Evolutionary conservation across 805 yeast species (phyloP).

Genomic region (Lipomyces yamadae): DNA sequence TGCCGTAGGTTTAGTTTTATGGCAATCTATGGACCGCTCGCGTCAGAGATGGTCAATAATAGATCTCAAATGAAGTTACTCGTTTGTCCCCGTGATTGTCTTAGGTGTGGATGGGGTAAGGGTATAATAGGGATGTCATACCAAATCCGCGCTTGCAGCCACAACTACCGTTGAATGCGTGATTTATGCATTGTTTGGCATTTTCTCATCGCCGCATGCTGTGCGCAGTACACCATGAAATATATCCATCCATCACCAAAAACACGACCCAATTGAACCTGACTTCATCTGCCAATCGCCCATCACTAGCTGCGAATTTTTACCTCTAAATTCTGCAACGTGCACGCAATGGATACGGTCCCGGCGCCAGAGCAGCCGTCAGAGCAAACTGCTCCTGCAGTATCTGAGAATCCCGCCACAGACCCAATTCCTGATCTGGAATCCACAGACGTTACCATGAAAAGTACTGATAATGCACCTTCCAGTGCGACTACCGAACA

Average conservation of each 20-base stretch:
- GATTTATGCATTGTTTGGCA: neutral
- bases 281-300: neutral
- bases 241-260: neutral
- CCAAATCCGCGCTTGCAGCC: neutral
- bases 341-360: neutral
- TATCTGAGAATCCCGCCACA: conserved; percentile 10
- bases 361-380: conserved; percentile 10
- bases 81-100: too few relatives aligned
- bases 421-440: conserved; percentile 12
- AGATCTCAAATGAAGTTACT: too few relatives aligned
- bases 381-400: conserved; percentile 13
- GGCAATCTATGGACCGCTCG: too few relatives aligned
- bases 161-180: neutral
- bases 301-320: neutral
- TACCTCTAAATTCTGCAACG: neutral
- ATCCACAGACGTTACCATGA: conserved; percentile 1
- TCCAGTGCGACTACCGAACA: neutral
- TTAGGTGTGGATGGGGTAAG: neutral
- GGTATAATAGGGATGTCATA: neutral
- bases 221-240: neutral
- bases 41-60: neutral
- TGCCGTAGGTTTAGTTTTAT: neutral
- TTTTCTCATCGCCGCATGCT: neutral
- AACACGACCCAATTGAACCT: neutral
- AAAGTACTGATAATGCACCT: neutral